Percentiles rank a stretch among this genome's conserved stretches.
Evolutionary conservation across 2,329 filamentous ascomycete genomes (phyloP).

Genomic region (Sclerotiophoma versabilis): DNA sequence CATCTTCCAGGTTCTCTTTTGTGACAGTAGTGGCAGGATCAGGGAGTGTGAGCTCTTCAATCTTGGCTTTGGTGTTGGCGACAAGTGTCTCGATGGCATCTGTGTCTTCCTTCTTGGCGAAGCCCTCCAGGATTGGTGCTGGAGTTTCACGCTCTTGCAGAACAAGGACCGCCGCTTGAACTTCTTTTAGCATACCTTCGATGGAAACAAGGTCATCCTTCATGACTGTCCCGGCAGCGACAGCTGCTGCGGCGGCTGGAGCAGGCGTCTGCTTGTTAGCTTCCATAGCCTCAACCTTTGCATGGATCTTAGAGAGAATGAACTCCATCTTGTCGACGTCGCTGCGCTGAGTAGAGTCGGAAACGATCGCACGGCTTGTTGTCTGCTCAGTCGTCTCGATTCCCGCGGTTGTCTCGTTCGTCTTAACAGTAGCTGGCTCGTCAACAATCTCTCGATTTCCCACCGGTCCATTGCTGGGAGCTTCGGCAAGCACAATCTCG

Average conservation of each 20-base stretch:
- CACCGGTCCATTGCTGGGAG: constrained; percentile 27
- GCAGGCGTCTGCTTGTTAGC: constrained; percentile 57
- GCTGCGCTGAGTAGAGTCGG: constrained; percentile 66
- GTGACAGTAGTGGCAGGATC: constrained; percentile 73
- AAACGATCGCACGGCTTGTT: constrained; percentile 48
- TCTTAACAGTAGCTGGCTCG: constrained; percentile 57
- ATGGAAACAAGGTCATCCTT: constrained; percentile 60
- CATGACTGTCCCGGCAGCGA: constrained; percentile 53
- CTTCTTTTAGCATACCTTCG: constrained; percentile 57
- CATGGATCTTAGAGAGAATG: constrained; percentile 80
- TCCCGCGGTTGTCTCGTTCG: constrained; percentile 1
- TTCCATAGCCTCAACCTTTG: constrained; percentile 83
- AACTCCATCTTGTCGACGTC: constrained; percentile 88
- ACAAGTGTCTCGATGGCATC: constrained; percentile 90
- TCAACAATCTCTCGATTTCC: constrained; percentile 43
- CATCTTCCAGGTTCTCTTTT: constrained; percentile 64
- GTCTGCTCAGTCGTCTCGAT: constrained; percentile 36
- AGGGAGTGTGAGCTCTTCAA: constrained; percentile 76
- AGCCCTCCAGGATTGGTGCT: constrained; percentile 53
- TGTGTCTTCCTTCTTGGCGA: constrained; percentile 80
- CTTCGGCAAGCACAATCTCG: constrained; percentile 59
- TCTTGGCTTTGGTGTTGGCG: constrained; percentile 83
- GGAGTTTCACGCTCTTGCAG: constrained; percentile 39
- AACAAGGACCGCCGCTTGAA: constrained; percentile 64
- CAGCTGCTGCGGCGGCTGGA: constrained; percentile 41